Conservation (phyloP, 163 green algal genomes). For the Volvox carteri region DNA sequence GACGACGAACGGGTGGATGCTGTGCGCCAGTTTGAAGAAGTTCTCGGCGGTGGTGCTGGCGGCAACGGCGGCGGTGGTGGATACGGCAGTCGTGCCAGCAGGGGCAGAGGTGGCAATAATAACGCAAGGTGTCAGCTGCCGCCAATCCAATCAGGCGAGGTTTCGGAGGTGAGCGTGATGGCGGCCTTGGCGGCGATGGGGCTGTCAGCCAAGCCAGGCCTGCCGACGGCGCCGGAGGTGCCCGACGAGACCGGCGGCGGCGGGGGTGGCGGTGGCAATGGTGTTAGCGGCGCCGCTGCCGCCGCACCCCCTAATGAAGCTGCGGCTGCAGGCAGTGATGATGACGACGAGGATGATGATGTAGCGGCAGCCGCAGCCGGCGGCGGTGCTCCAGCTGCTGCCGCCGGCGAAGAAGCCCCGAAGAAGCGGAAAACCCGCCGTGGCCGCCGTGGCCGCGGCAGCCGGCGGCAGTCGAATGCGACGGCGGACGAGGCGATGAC, state of each 20-base stretch:
- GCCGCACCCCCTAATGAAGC: not conserved
- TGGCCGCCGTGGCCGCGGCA: slow-evolving; percentile 30
- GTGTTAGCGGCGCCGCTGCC: not conserved
- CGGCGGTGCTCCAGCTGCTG: too few species aligned
- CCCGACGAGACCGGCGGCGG: not conserved
- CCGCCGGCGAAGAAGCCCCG: not conserved
- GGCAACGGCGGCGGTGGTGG: not conserved
- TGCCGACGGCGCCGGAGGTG: slow-evolving; percentile 24
- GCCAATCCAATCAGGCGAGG: slow-evolving; percentile 34
- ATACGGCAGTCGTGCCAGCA: too few species aligned
- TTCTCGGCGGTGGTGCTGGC: too few species aligned
- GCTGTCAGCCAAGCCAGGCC: not conserved
- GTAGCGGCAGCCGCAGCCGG: not conserved
- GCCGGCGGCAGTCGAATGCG: not conserved
- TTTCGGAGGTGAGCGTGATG: slow-evolving; percentile 11
- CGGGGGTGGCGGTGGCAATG: not conserved
- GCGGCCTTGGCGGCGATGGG: slow-evolving; percentile 22
- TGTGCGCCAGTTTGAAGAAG: too few species aligned
- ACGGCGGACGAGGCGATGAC: slow-evolving; percentile 9
- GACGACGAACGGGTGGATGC: too few species aligned
- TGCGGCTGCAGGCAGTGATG: not conserved
- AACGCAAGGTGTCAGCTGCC: not conserved
- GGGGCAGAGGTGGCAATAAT: not conserved
- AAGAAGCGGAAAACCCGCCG: slow-evolving; percentile 37
- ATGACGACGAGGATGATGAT: not conserved